These are phyloP conservation scores for Nothopassalora personata DNA, from an alignment of 2,329 filamentous ascomycete genomes.

Conservation along the genomic window DNA sequence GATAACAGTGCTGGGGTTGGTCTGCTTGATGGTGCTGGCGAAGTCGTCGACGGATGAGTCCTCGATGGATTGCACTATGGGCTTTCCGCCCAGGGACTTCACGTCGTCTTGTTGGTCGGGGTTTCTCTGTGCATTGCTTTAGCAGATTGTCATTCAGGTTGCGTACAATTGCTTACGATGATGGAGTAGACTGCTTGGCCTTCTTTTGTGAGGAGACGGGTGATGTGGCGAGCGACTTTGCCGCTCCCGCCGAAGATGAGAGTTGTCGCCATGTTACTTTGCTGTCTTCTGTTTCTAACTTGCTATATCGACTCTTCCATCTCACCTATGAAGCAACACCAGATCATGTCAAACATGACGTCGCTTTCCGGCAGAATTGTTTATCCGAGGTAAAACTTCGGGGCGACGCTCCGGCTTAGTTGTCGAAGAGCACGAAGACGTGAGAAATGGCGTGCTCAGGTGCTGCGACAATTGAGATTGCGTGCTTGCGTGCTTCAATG, in stretches of 20 bases:
- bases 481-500: neutral
- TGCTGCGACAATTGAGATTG: neutral
- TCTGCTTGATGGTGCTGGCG: constrained; percentile 33
- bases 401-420: neutral
- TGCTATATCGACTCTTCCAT: neutral
- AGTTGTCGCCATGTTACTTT: constrained; percentile 15
- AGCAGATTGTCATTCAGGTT: neutral
- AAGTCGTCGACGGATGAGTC: constrained; percentile 36
- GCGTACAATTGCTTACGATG: constrained; percentile 25
- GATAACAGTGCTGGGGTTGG: constrained; percentile 32
- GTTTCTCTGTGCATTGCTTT: constrained; percentile 4
- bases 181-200: constrained; percentile 31
- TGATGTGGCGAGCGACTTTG: constrained; percentile 35
- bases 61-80: constrained; percentile 43
- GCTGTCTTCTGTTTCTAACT: neutral
- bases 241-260: constrained; percentile 35
- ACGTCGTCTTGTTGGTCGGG: constrained; percentile 33
- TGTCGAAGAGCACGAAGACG: neutral
- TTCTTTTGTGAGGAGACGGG: constrained; percentile 25
- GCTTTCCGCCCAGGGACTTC: constrained; percentile 37
- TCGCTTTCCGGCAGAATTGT: neutral
- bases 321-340: neutral
- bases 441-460: constrained; percentile 4
- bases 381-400: neutral
- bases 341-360: neutral